These are phyloP conservation scores for Boletus vermiculosoides DNA, from an alignment of 768 basidiomycete genomes.

Conservation along the genomic window DNA sequence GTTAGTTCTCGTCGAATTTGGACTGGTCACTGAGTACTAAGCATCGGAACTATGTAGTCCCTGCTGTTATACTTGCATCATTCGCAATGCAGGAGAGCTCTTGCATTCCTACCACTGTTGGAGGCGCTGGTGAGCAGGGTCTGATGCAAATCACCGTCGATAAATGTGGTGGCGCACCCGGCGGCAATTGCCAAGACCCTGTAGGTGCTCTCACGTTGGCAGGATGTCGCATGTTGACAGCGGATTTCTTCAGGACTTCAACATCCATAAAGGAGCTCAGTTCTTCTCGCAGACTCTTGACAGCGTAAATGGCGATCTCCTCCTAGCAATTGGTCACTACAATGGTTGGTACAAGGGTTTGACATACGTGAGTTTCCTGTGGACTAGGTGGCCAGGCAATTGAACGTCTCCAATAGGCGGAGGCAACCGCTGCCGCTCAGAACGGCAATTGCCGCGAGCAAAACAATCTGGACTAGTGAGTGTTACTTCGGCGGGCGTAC, in stretches of 20 bases:
- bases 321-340: slow-evolving; percentile 65
- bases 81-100: slow-evolving; percentile 87
- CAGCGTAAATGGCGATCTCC: slow-evolving; percentile 43
- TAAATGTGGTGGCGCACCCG: slow-evolving; percentile 63
- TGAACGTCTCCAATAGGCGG: slow-evolving; percentile 31
- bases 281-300: slow-evolving; percentile 57
- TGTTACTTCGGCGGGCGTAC: slow-evolving; percentile 10
- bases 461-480: slow-evolving; percentile 86
- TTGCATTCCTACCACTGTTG: slow-evolving; percentile 66
- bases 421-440: slow-evolving; percentile 58
- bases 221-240: neutral
- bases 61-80: slow-evolving; percentile 75
- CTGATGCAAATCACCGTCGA: slow-evolving; percentile 83
- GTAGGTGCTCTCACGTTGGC: slow-evolving; percentile 22
- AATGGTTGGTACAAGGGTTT: slow-evolving; percentile 67
- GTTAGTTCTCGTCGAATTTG: slow-evolving; percentile 29
- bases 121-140: slow-evolving; percentile 80
- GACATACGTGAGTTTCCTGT: slow-evolving; percentile 49
- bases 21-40: neutral
- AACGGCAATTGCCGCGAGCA: slow-evolving; percentile 66
- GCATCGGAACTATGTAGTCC: slow-evolving; percentile 45
- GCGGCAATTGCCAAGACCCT: slow-evolving; percentile 41
- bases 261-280: slow-evolving; percentile 63
- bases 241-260: slow-evolving; percentile 52
- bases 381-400: neutral